Evolutionary conservation across 441 rosid species (phyloP).

Genomic region (Pelargonium australe): DNA sequence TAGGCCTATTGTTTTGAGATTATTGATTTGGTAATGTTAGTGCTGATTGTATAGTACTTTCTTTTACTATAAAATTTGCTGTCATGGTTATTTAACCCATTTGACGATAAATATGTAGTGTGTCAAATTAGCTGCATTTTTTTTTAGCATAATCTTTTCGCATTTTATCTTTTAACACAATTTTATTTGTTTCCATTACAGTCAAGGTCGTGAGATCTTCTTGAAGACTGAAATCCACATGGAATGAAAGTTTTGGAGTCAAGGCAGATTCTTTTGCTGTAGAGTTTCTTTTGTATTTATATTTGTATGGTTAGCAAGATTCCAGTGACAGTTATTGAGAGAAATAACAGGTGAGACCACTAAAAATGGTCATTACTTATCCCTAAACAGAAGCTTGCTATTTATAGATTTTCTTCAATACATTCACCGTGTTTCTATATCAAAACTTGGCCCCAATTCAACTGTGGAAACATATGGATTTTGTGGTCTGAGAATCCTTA

Average conservation of each 20-base stretch:
- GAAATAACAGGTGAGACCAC: conserved; percentile 2
- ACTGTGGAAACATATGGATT: background rate
- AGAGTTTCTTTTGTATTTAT: background rate
- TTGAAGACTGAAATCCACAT: background rate
- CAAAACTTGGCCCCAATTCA: background rate
- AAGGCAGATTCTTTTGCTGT: conserved; percentile 9
- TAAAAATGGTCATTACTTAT: conserved; percentile 1
- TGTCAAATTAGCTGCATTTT: background rate
- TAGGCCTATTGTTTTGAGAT: no score
- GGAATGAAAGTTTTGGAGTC: background rate
- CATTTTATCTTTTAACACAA: background rate
- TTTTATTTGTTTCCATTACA: background rate
- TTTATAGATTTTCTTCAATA: background rate
- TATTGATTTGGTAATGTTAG: no score
- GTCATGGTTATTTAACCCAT: no score
- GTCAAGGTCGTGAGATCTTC: background rate
- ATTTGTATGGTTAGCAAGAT: background rate
- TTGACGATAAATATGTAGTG: no score
- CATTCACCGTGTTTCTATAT: background rate
- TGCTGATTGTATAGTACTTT: no score
- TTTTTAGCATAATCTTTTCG: background rate
- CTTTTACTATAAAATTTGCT: no score
- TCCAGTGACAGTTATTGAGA: background rate
- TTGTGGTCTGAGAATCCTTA: conserved; percentile 5
- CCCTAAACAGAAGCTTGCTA: background rate